Base-by-base conservation (phyloP, 2,329 filamentous ascomycete genomes). In the Chaetomiaceae sp. region DNA sequence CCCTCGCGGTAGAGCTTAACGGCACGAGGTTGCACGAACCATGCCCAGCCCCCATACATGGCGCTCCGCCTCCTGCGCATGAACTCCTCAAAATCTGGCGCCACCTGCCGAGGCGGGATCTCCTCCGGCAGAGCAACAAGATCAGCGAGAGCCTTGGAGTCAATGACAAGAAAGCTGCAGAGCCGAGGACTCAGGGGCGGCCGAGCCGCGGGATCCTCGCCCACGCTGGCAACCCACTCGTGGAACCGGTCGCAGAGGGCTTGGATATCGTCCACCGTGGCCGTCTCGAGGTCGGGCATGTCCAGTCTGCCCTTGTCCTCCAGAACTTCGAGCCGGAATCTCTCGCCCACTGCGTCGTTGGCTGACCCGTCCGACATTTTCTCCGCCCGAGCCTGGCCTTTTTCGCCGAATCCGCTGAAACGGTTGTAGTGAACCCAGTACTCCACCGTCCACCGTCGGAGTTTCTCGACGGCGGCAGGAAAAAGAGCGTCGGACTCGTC, bases 261-360 rank as follows among this genome's bases (percentile, higher is more conserved):
- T 14, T 33, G 31, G 12, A 33, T 33, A 14, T 33, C 31, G 6
- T 33, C 31, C 6, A 14, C 31, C 12, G 31, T 33, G 31, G 31
- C 11, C 31, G 6, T 33, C 3, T 14, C 12, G 31, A 33, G 31
- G 31, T 33, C 31, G 6, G 31, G 31, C 31, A 33, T 33, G 31
- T 33, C 11, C 6, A 33, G 12, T 14, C 31, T 7, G 8, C 15
- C 31, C 11, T 14, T 33, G 31, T 33, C 31, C 31, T 33, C 31
- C 8, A 33, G 6, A 14, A 33, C 31, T 14, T 33, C 31, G 11
- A 33, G 11, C 31, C 85, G 40, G 12, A 37, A 11, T 11, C 17
- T 17, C 34, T 17, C 15, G 15, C 4, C 82, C 70, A n/a, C 71
- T 48, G 34, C 34, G 5, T 37, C 34, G 34, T 37, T 20, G n/a